These are phyloP conservation scores for Thraustochytrium striatum DNA, from an alignment of 352 stramenopile genomes.

Conservation along the genomic window DNA sequence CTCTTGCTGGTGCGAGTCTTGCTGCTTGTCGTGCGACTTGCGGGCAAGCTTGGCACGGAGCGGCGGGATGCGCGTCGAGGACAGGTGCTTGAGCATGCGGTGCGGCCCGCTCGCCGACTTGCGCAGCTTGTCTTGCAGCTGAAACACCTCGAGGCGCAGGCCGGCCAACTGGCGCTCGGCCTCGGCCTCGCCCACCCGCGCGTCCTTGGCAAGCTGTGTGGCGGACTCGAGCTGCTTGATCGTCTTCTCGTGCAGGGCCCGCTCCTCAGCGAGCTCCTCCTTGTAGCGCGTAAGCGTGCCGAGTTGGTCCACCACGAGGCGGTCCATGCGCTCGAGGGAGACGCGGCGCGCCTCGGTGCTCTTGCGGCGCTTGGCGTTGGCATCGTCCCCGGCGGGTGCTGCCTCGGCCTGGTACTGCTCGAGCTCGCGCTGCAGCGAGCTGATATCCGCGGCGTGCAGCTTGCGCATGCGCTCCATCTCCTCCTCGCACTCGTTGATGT, in stretches of 20 bases:
- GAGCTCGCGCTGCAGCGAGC: slow-evolving; percentile 1
- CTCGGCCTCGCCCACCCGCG: slow-evolving; percentile 30
- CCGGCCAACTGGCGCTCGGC: slow-evolving; percentile 29
- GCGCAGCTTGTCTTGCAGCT: not conserved
- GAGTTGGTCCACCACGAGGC: slow-evolving; percentile 35
- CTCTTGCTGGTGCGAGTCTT: not conserved
- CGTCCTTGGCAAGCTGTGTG: slow-evolving; percentile 44
- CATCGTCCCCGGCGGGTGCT: not conserved
- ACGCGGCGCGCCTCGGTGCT: slow-evolving; percentile 18
- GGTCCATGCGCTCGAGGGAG: slow-evolving; percentile 42
- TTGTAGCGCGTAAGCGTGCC: slow-evolving; percentile 12
- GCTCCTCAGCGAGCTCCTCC: slow-evolving; percentile 41
- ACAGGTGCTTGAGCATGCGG: slow-evolving; percentile 7
- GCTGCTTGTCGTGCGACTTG: not conserved
- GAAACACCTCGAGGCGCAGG: slow-evolving; percentile 2
- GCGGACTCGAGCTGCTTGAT: slow-evolving; percentile 40
- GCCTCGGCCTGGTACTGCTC: not conserved
- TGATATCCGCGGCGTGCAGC: slow-evolving; percentile 17
- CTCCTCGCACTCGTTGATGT: slow-evolving; percentile 47
- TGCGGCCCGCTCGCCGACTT: not conserved
- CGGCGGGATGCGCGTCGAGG: not conserved
- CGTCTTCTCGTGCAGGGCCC: slow-evolving; percentile 32
- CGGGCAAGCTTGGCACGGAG: not conserved
- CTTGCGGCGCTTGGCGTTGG: not conserved
- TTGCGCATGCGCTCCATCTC: slow-evolving; percentile 45